Base-by-base conservation (phyloP, 2,329 filamentous ascomycete genomes). In the Tolypocladium album region DNA sequence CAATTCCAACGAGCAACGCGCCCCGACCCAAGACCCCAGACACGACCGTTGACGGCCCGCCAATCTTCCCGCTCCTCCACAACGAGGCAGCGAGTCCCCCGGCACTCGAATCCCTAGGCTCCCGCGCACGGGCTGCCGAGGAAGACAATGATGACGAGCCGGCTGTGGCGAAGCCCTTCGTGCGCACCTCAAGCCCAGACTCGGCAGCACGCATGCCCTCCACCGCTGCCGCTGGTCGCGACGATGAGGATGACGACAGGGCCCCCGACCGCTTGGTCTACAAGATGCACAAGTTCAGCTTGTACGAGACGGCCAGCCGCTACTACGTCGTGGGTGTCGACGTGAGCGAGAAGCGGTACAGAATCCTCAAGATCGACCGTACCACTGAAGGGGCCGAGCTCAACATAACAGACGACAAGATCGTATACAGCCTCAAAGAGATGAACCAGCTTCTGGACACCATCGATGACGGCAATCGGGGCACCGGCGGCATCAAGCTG, bases 241-340 rank as follows among this genome's bases (percentile, higher is more conserved):
- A 60, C 11, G 62, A 27, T 11, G 62, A 64, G 42, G 70, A 74
- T 39, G 71, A 75, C 22, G 70, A 71, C 20, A 70, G 68, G 17
- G 66, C 67, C 1, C 67, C 68, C 6, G 71, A 76, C 58, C 74
- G 76, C 27, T 66, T 78, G 22, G 72, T 79, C 53, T 81, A 82
- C 73, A 83, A 82, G 71, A 96, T 99, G 91, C 92, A 97, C 78
- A 95, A 94, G 69, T 97, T 96, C 74, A 94, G 90, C n/a, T 78
- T 99, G 27, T 97, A 99, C 74, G 94, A 99, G 77, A 99, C 94
- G 3, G 89, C 90, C 15, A 91, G 88, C 59, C 85, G 91, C 58
- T 99, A 94, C 74, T 99, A 97, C 72, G 88, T 99, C 64, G 91
- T 97, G 22, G 94, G 94, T 17, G 89, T 90, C 58, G 94, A 99